These are phyloP conservation scores for Scutellaria galericulata DNA, from an alignment of 257 asterid species.

Conservation along the genomic window DNA sequence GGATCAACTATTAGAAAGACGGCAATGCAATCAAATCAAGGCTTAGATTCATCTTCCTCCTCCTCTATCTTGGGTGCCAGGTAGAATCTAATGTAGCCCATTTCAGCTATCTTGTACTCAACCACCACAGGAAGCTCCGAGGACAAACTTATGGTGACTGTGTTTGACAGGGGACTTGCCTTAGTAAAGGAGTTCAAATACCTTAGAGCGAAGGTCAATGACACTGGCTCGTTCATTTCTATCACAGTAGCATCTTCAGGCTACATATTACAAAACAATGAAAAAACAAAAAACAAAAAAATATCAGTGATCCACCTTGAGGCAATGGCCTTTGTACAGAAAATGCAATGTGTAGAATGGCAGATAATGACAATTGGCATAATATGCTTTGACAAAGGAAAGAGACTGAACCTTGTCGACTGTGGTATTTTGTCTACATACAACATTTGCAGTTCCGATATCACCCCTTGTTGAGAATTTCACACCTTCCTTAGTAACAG, in stretches of 20 bases:
- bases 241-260: conserved; percentile 81
- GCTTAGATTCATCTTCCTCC: conserved; percentile 71
- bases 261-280: conserved; percentile 41
- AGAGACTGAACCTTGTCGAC: conserved; percentile 71
- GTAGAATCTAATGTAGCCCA: conserved; percentile 85
- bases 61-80: conserved; percentile 94
- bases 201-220: conserved; percentile 77
- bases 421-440: conserved; percentile 87
- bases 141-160: conserved; percentile 78
- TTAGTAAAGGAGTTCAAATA: conserved; percentile 81
- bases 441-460: conserved; percentile 82
- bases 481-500: conserved; percentile 96
- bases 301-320: conserved; percentile 7
- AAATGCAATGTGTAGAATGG: not conserved
- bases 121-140: conserved; percentile 90
- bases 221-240: conserved; percentile 90
- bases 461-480: conserved; percentile 95
- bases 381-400: not conserved
- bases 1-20: conserved; percentile 1
- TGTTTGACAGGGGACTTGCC: conserved; percentile 74
- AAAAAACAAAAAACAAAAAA: not conserved
- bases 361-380: not conserved
- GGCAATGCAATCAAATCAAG: conserved; percentile 43
- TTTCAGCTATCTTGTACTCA: conserved; percentile 92
- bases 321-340: not conserved